These are phyloP conservation scores for Geoglossum glabrum DNA, from an alignment of 495 filamentous ascomycete genomes.

Conservation along the genomic window DNA sequence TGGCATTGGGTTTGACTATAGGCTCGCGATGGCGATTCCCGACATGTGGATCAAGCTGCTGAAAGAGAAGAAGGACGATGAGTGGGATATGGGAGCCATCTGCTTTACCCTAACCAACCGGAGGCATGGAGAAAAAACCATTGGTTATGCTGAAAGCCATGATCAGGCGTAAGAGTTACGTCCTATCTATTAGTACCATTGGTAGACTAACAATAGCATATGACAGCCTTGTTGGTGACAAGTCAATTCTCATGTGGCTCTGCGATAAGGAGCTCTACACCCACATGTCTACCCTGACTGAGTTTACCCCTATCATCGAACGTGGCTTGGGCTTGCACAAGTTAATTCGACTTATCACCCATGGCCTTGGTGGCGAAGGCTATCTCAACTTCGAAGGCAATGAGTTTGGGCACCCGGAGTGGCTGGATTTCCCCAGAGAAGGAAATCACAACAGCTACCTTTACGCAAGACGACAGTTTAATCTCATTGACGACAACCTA, in stretches of 20 bases:
- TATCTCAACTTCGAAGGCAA: conserved; percentile 98
- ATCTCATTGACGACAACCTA: conserved; percentile 68
- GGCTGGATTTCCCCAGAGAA: conserved; percentile 92
- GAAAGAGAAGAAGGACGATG: conserved; percentile 77
- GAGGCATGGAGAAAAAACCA: conserved; percentile 92
- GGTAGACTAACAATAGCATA: conserved; percentile 9
- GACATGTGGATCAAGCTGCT: conserved; percentile 98
- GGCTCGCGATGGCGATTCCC: conserved; percentile 92
- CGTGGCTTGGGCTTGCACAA: conserved; percentile 87
- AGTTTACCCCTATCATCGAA: conserved; percentile 75
- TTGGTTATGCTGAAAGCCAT: conserved; percentile 91
- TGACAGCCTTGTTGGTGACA: conserved; percentile 79
- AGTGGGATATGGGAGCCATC: conserved; percentile 82
- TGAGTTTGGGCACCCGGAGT: conserved; percentile 96
- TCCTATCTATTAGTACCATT: background rate
- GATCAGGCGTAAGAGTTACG: conserved; percentile 72
- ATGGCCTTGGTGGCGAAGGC: conserved; percentile 86
- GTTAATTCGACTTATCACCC: conserved; percentile 87
- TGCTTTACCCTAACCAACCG: conserved; percentile 77
- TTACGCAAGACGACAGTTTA: conserved; percentile 90
- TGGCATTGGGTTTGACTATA: conserved; percentile 91
- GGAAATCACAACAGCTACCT: conserved; percentile 93
- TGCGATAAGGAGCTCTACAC: conserved; percentile 96
- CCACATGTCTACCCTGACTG: conserved; percentile 74
- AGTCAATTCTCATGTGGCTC: conserved; percentile 90